Evolutionary conservation across 371 early-diverging fungal species (phyloP).

Genomic region (Lichtheimia hyalospora): DNA sequence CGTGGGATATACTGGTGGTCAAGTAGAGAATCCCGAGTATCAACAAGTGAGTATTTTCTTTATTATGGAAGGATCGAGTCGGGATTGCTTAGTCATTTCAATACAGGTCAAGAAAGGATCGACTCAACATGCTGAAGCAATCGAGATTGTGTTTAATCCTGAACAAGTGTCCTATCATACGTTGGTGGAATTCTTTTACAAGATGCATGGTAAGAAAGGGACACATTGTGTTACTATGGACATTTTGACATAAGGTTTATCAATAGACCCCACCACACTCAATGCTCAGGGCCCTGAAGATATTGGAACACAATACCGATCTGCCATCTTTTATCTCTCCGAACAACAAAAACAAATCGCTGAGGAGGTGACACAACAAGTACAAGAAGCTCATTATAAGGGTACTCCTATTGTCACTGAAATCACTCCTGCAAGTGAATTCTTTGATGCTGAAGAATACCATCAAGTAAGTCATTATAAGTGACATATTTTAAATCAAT

Average conservation of each 20-base stretch:
- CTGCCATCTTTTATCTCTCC: slow-evolving; percentile 79
- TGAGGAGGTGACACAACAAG: slow-evolving; percentile 56
- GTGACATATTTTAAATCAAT: too few relatives aligned
- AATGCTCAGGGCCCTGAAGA: slow-evolving; percentile 20
- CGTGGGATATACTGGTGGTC: slow-evolving; percentile 89
- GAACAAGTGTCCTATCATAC: slow-evolving; percentile 59
- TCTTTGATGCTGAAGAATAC: slow-evolving; percentile 88
- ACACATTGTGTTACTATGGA: background rate
- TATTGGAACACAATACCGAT: slow-evolving; percentile 78
- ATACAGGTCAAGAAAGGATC: slow-evolving; percentile 65
- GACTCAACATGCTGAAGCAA: slow-evolving; percentile 86
- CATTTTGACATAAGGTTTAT: background rate
- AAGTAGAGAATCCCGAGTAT: slow-evolving; percentile 55
- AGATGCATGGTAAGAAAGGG: slow-evolving; percentile 65
- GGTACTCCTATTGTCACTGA: slow-evolving; percentile 70
- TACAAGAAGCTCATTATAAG: slow-evolving; percentile 58
- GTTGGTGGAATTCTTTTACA: slow-evolving; percentile 83
- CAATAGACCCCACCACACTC: slow-evolving; percentile 32
- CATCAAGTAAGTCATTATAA: slow-evolving; percentile 60
- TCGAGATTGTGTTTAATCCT: slow-evolving; percentile 79
- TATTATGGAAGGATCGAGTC: background rate
- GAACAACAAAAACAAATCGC: slow-evolving; percentile 73
- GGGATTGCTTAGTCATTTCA: background rate
- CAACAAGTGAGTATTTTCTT: slow-evolving; percentile 63
- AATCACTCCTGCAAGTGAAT: slow-evolving; percentile 69